These are phyloP conservation scores for Globisporangium middletonii DNA, from an alignment of 352 stramenopile species.

Conservation along the genomic window DNA sequence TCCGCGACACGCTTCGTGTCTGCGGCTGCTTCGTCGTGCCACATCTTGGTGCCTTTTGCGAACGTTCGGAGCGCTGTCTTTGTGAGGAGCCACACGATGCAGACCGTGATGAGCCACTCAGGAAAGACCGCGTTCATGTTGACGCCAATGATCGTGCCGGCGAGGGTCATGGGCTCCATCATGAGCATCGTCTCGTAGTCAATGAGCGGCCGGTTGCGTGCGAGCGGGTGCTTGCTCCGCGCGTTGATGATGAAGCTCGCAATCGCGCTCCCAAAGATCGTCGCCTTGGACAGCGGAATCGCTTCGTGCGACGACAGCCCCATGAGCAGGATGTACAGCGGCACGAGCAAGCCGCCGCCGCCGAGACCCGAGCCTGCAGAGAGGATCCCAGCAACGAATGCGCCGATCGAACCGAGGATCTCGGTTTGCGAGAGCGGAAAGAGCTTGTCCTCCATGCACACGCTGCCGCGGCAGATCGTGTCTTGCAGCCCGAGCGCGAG, in stretches of 20 bases:
- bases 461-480: constrained; percentile 36
- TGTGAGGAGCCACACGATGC: constrained; percentile 70
- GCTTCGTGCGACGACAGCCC: constrained; percentile 69
- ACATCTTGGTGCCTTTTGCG: constrained; percentile 62
- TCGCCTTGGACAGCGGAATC: constrained; percentile 78
- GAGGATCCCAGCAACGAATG: constrained; percentile 58
- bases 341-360: constrained; percentile 70
- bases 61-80: constrained; percentile 66
- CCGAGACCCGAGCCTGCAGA: constrained; percentile 61
- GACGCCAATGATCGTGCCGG: constrained; percentile 80
- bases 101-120: constrained; percentile 78
- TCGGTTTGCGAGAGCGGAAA: constrained; percentile 55
- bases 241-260: constrained; percentile 71
- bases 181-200: constrained; percentile 83
- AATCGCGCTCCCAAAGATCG: constrained; percentile 77
- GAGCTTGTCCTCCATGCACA: constrained; percentile 47
- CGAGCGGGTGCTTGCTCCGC: constrained; percentile 55
- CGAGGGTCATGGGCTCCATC: constrained; percentile 85
- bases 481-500: constrained; percentile 26
- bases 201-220: constrained; percentile 57
- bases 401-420: constrained; percentile 54
- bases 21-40: constrained; percentile 45
- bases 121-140: constrained; percentile 81
- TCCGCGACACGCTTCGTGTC: constrained; percentile 40
- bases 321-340: constrained; percentile 76